A percentile compares a stretch with the other conserved stretches of the same genome.
Evolutionary conservation across 768 basidiomycete species (phyloP).

Genomic region (Lepiota subincarnata): DNA sequence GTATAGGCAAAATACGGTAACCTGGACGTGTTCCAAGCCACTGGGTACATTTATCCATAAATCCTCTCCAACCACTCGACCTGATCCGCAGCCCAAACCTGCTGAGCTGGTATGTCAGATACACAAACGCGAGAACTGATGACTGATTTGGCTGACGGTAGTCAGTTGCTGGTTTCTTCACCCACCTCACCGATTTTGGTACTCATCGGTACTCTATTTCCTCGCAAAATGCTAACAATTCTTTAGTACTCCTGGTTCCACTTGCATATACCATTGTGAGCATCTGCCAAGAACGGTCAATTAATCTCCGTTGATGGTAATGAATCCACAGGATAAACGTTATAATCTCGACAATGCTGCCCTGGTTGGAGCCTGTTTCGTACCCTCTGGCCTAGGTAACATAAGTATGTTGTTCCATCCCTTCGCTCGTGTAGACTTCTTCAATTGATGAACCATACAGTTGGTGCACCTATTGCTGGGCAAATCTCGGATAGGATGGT

Average conservation of each 20-base stretch:
- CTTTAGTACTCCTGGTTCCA: conserved; percentile 7
- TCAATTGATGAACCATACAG: conserved; percentile 23
- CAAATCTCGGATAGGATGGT: conserved; percentile 52
- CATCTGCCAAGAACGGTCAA: neutral
- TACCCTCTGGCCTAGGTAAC: conserved; percentile 55
- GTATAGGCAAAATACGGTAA: conserved; percentile 41
- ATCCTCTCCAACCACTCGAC: conserved; percentile 46
- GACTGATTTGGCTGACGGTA: neutral
- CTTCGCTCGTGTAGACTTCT: neutral
- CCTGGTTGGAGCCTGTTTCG: conserved; percentile 53
- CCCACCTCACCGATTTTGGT: conserved; percentile 35
- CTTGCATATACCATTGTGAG: conserved; percentile 28
- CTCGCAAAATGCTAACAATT: no score
- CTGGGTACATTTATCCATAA: conserved; percentile 39
- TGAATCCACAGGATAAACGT: conserved; percentile 40
- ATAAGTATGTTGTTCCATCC: conserved; percentile 36
- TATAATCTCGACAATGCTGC: conserved; percentile 55
- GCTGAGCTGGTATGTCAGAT: conserved; percentile 23
- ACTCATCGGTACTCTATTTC: conserved; percentile 1
- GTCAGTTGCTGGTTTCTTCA: conserved; percentile 20
- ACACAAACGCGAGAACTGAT: neutral
- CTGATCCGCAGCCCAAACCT: conserved; percentile 56
- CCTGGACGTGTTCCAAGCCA: conserved; percentile 16
- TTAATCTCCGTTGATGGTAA: neutral
- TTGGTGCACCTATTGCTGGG: conserved; percentile 57